Base-by-base conservation (phyloP, 345 rosid genomes). In the Citrus unshiu region DNA sequence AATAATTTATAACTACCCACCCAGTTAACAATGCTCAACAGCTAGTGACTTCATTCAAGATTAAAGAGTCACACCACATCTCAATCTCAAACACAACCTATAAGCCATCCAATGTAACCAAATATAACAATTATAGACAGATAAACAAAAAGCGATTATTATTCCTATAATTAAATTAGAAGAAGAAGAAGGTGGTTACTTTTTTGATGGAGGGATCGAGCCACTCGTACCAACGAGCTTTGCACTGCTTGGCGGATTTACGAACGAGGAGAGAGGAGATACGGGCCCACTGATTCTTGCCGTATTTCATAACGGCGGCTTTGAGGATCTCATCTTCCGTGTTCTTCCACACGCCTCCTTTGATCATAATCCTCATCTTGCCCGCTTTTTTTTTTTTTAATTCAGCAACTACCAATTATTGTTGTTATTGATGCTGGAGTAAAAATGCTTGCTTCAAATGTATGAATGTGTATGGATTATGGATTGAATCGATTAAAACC, bases 161-260 rank as follows among this genome's bases (percentile, higher is more conserved):
- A 21, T 58, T 46, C 14, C 5, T 46, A 12, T 3, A 12, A 46
- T 46, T 46, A 12, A 46, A 46, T 12, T 46, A 46, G 16, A 46
- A 12, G 51, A 46, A 30, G 32, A 56, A 39, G 12, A 35, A 14
- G 3, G 25, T 27, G 5, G 34, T 8, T 51, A 91, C 99, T 95
- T 97, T 97, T 83, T 94, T 97, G 80, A 97, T 94, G 56, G 99
- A 97, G 32, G 98, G 99, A 78, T 97, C 99, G 73, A 94, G 99
- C 99, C 99, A 97, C 88, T 97, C 99, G 73, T 97, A 94, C 99
- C 98, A 97, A 43, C 99, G 97, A 84, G 99, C 99, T 79, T 97
- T 97, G 82, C 99, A 94, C 90, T 97, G 98, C 88, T 97, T 97
- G 16, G 99, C 99, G 4, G 99, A 97, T 79, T 97, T 97, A 25